These are phyloP conservation scores for Hypericum androsaemum DNA, from an alignment of 345 rosid genomes.

Conservation along the genomic window DNA sequence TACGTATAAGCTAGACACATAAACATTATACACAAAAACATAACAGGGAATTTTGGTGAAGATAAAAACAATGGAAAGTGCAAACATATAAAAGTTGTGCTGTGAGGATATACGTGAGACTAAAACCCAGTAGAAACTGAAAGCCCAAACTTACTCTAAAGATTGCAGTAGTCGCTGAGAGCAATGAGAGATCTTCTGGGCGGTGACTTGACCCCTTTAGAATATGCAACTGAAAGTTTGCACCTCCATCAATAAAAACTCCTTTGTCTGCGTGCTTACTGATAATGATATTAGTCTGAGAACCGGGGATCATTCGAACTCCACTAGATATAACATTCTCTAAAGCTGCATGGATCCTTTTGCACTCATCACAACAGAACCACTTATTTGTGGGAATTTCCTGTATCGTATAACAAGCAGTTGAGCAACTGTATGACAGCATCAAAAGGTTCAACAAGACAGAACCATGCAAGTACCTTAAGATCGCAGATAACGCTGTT, in stretches of 20 bases:
- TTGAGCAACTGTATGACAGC: slow-evolving; percentile 6
- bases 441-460: slow-evolving; percentile 6
- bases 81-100: too few relatives aligned
- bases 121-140: too few relatives aligned
- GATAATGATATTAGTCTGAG: slow-evolving; percentile 39
- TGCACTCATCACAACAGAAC: slow-evolving; percentile 87
- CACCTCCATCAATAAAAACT: slow-evolving; percentile 29
- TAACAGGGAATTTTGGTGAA: too few relatives aligned
- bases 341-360: slow-evolving; percentile 45
- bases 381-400: slow-evolving; percentile 75
- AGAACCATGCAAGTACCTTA: slow-evolving; percentile 46
- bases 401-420: slow-evolving; percentile 24
- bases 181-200: slow-evolving; percentile 59
- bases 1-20: too few relatives aligned
- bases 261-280: slow-evolving; percentile 71
- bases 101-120: too few relatives aligned
- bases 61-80: too few relatives aligned
- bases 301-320: slow-evolving; percentile 41
- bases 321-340: slow-evolving; percentile 56
- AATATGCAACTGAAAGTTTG: slow-evolving; percentile 63
- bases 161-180: slow-evolving; percentile 70
- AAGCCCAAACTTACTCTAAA: slow-evolving; percentile 51
- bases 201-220: slow-evolving; percentile 70
- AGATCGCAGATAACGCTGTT: slow-evolving; percentile 62
- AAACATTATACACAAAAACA: too few relatives aligned